Evolutionary conservation across 2,329 filamentous ascomycete genomes (phyloP), one percentile per base, ranked within the genome.

Genomic region (Botrytis hyacinthi): DNA sequence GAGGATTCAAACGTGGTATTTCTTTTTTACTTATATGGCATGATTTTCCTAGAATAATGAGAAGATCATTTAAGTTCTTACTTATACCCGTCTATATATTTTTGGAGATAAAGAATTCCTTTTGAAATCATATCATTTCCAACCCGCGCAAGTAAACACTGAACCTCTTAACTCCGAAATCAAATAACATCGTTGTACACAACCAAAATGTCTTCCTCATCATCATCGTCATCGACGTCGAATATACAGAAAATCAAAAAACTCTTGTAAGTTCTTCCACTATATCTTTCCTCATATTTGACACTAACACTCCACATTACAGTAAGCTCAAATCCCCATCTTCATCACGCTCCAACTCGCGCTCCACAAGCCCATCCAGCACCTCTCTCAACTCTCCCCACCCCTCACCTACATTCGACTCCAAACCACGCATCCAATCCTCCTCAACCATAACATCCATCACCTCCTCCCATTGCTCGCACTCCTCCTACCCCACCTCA

Each of bases 241-340:
- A 66, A 35, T 22, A 18, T 66, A 14, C 44, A 66, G 16, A 66
- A 66, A 35, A 48, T 66, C 0, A 66, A 51, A 32, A 51, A 51
- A 26, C 29, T 66, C 18, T 66, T 66, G 63, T 66, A 66, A 48
- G 63, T 66, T n/a, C 29, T n/a, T 37, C 59, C 26, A 57, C 8
- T 42, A 40, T 1, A n/a, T 29, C 26, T 22, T 29, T 63, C 26
- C 60, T 57, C n/a, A 57, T 18, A 18, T 57, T 0, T 29, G 1
- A 57, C n/a, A 18, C 51, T 57, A 57, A 57, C 14, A 29, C n/a
- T 54, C 3, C n/a, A 57, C n/a, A 9, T 12, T 57, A 3, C n/a
- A 57, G 51, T 57, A 57, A 57, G n/a, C 51, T 57, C 51, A 57
- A 57, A 42, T 40, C 35, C 26, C 22, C 37, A 40, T 40, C 37